These are phyloP conservation scores for Carallia pectinifolia DNA, from an alignment of 345 rosid genomes.

Conservation along the genomic window DNA sequence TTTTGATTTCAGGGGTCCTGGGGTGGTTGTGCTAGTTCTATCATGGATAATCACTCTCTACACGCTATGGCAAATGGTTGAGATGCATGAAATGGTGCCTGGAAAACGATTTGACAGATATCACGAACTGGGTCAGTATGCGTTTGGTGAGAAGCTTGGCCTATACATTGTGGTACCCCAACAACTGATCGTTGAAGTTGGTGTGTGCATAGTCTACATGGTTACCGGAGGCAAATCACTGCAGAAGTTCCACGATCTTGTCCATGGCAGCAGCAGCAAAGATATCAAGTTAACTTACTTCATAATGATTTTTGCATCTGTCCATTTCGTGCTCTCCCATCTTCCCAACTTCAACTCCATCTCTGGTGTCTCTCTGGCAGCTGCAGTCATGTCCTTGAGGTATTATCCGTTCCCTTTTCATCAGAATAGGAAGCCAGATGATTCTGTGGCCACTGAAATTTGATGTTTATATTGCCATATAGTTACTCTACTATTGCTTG, in stretches of 20 bases:
- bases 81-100: constrained; percentile 38
- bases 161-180: constrained; percentile 33
- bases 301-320: constrained; percentile 34
- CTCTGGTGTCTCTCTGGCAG: constrained; percentile 35
- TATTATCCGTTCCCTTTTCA: not conserved
- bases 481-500: constrained; percentile 38
- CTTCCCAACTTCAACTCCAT: constrained; percentile 39
- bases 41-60: constrained; percentile 32
- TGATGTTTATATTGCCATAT: not conserved
- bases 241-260: constrained; percentile 29
- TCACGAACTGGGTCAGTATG: constrained; percentile 33
- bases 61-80: constrained; percentile 39
- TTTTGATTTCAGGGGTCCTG: constrained; percentile 29
- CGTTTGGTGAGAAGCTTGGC: constrained; percentile 33
- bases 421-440: not conserved
- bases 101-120: constrained; percentile 33
- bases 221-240: constrained; percentile 35
- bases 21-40: constrained; percentile 22
- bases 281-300: constrained; percentile 24
- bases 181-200: constrained; percentile 29
- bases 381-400: constrained; percentile 38
- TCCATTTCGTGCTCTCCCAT: constrained; percentile 33
- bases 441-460: not conserved
- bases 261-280: constrained; percentile 11
- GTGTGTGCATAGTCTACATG: constrained; percentile 35